Evolutionary conservation across 225 moss, liverwort and hornwort species (phyloP), one percentile per base, ranked within the genome.

Genomic region (Bryum argenteum): DNA sequence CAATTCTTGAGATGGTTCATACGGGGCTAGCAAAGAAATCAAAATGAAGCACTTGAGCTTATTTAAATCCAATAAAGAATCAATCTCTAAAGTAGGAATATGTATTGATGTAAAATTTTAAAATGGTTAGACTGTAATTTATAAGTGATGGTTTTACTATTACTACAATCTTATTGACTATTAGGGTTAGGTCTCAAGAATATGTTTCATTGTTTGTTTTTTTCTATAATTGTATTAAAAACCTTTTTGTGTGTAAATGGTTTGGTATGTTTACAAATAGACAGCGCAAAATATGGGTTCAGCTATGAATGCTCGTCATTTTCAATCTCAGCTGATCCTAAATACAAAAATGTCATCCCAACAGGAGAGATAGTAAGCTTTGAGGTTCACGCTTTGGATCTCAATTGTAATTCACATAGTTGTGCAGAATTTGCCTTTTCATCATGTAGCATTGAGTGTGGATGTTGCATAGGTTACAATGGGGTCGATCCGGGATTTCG

Each of bases 231-330:
- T 0, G 12, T 26, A 61, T 3, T 52, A 10, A 41, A 26, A 3
- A 28, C 14, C 3, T 26, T 1, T 18, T 20, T 19, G 5, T 40
- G 12, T 5, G 45, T 15, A 26, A n/a, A 61, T 15, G 53, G 50
- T 19, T 16, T 18, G 16, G 5, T 51, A 8, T 75, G 61, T 51
- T 0, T 2, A 4, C 16, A 45, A 3, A 53, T 1, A 1, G 61
- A 2, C 0, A 28, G 63, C 0, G 0, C 1, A 7, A 0, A 42
- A 9, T 70, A 57, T 56, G 77, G 72, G 6, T 48, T 81, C 0
- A 81, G 67, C 15, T 2, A 63, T 4, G 0, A 0, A 5, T 81
- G 81, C 24, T 81, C 76, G 0, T 63, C 18, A 13, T 24, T 81
- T 15, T 43, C 67, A 2, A 54, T 58, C 1, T 1, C 12, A 0